phyloP scores from a whole-genome alignment of 2,329 filamentous ascomycete species.

The Aureobasidium mangrovei region DNA sequence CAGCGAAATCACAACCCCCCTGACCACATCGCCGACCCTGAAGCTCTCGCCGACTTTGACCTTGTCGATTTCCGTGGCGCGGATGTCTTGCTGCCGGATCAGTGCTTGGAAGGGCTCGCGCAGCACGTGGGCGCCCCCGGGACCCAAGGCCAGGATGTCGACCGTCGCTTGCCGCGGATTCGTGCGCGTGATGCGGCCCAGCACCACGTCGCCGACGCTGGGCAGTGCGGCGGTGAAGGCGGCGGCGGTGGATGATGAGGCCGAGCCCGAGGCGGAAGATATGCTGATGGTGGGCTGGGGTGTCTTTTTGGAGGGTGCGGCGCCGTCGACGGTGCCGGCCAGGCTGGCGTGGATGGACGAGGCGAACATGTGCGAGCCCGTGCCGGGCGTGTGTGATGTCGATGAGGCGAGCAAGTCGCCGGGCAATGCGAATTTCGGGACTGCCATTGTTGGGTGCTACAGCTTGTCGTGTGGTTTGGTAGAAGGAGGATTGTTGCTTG shows the following conservation, averaged over 20 bases:
- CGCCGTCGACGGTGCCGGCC: slow-evolving; percentile 49
- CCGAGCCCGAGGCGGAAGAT: slow-evolving; percentile 26
- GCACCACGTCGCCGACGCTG: slow-evolving; percentile 67
- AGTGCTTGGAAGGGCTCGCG: slow-evolving; percentile 26
- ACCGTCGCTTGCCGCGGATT: slow-evolving; percentile 77
- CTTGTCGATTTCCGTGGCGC: slow-evolving; percentile 91
- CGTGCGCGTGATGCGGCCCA: slow-evolving; percentile 78
- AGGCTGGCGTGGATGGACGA: slow-evolving; percentile 73
- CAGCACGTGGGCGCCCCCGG: slow-evolving; percentile 27
- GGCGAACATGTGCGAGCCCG: slow-evolving; percentile 75
- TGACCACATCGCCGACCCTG: slow-evolving; percentile 82
- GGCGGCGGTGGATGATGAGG: slow-evolving; percentile 13
- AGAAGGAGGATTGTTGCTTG: neutral
- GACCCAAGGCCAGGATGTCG: slow-evolving; percentile 73
- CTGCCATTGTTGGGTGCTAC: neutral
- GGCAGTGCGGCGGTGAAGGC: slow-evolving; percentile 61
- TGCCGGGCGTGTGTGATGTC: slow-evolving; percentile 60
- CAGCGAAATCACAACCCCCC: slow-evolving; percentile 71
- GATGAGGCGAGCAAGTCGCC: slow-evolving; percentile 69
- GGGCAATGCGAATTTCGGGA: slow-evolving; percentile 54
- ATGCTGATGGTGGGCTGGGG: slow-evolving; percentile 31
- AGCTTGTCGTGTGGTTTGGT: neutral
- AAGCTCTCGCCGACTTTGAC: slow-evolving; percentile 88
- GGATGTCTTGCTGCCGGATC: slow-evolving; percentile 63
- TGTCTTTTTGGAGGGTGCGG: slow-evolving; percentile 44